phyloP scores from a whole-genome alignment of 805 yeast genomes.

The Pichia occidentalis region DNA sequence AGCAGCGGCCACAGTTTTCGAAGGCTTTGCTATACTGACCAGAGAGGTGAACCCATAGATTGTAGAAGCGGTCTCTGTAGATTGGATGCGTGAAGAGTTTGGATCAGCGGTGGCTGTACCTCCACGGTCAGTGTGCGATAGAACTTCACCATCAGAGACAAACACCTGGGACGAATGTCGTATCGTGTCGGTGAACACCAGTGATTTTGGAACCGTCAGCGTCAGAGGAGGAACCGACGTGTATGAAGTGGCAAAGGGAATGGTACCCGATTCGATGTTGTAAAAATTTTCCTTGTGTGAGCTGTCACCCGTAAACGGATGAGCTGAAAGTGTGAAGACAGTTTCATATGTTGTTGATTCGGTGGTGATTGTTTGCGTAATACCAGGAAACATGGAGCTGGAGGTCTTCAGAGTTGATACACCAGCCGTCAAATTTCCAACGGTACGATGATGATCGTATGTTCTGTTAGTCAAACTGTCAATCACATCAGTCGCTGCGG shows the following conservation, averaged over 20 bases:
- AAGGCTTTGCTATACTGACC: conserved; percentile 4
- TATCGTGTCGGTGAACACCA: conserved; percentile 15
- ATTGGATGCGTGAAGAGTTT: not conserved
- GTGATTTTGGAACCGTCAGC: conserved; percentile 21
- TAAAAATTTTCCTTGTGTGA: conserved; percentile 6
- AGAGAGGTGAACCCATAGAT: conserved; percentile 14
- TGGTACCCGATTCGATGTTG: conserved; percentile 25
- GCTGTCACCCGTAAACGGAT: conserved; percentile 3
- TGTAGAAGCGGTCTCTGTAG: conserved; percentile 5
- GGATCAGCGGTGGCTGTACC: not conserved
- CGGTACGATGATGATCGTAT: no score
- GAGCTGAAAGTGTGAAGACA: no score
- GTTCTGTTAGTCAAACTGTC: not conserved
- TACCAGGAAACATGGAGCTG: no score
- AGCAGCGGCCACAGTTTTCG: conserved; percentile 3
- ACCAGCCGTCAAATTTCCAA: no score
- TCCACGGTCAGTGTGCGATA: conserved; percentile 13
- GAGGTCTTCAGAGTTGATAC: no score
- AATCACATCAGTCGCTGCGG: not conserved
- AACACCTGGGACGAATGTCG: conserved; percentile 14
- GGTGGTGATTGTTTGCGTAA: not conserved
- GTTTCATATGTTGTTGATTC: conserved; percentile 1
- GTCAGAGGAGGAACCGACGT: conserved; percentile 23
- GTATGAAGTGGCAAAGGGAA: conserved; percentile 28
- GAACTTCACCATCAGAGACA: conserved; percentile 29